Evolutionary conservation across 768 basidiomycete species (phyloP).

Genomic region (Terana coerulea): DNA sequence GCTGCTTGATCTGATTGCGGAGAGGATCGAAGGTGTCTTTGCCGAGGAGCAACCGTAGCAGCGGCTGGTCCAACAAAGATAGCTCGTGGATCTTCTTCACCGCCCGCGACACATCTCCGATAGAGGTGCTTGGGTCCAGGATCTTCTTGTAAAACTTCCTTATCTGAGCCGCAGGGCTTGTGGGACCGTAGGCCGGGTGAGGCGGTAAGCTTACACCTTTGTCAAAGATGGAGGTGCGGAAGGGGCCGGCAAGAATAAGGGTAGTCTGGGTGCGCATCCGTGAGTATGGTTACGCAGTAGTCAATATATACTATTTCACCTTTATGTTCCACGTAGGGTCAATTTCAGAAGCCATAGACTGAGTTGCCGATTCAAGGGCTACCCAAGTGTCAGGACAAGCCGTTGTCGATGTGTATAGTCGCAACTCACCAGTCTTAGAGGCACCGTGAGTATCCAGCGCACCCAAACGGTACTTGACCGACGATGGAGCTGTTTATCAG

Average conservation of each 20-base stretch:
- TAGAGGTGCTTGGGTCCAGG: neutral
- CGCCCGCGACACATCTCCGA: constrained; percentile 17
- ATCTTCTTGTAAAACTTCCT: neutral
- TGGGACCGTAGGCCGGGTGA: neutral
- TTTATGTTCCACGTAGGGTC: constrained; percentile 47
- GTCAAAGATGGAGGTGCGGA: constrained; percentile 4
- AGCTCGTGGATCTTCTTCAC: constrained; percentile 16
- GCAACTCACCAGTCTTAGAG: constrained; percentile 16
- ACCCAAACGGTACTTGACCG: neutral
- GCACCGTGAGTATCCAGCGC: constrained; percentile 2
- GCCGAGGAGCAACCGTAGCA: constrained; percentile 18
- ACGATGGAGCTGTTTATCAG: constrained; percentile 4
- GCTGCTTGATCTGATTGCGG: constrained; percentile 1
- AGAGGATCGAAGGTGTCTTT: constrained; percentile 6
- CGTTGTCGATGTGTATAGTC: neutral
- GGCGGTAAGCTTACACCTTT: neutral
- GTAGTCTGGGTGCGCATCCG: constrained; percentile 11
- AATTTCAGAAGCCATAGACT: constrained; percentile 36
- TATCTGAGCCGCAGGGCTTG: neutral
- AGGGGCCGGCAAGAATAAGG: constrained; percentile 17
- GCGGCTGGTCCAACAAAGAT: constrained; percentile 9
- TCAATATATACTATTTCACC: constrained; percentile 19
- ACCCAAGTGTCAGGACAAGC: neutral
- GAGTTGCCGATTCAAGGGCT: constrained; percentile 36
- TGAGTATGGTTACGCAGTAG: neutral